These are phyloP conservation scores for Rhododendron simsii DNA, from an alignment of 148 eudicot genomes.

Conservation along the genomic window DNA sequence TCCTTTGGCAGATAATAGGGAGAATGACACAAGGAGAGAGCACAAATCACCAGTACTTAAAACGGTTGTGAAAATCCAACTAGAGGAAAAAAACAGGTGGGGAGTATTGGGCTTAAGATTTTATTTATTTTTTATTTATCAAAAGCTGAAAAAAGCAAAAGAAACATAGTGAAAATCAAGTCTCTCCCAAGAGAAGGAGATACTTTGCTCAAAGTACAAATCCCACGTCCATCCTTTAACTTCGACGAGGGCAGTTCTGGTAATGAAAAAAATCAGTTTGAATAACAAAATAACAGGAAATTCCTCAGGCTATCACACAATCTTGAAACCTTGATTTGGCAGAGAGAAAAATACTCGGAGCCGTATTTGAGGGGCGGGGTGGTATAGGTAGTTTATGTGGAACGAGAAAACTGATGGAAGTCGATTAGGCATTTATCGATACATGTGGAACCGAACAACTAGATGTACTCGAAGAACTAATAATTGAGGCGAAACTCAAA, in stretches of 20 bases:
- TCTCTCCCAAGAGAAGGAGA: slow-evolving; percentile 16
- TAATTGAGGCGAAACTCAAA: neutral
- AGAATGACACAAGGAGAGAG: neutral
- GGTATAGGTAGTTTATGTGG: neutral
- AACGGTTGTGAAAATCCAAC: neutral
- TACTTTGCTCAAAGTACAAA: slow-evolving; percentile 42
- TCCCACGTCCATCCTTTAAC: neutral
- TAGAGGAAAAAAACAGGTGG: neutral
- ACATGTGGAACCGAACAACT: neutral
- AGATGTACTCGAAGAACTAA: neutral
- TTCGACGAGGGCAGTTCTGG: neutral
- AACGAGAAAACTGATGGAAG: neutral
- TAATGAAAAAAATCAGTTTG: neutral
- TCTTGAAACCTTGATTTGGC: neutral
- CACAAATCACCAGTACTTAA: neutral
- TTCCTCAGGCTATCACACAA: neutral
- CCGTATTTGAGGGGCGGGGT: neutral
- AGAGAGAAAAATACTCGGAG: neutral
- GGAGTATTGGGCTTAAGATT: neutral
- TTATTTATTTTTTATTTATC: no score
- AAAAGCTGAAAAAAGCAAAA: neutral
- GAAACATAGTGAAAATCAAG: slow-evolving; percentile 9
- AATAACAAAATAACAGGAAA: neutral
- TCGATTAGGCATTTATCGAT: neutral
- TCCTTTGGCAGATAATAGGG: neutral